Evolutionary conservation across 495 filamentous ascomycete species (phyloP).

Genomic region (Xylaria scruposa): DNA sequence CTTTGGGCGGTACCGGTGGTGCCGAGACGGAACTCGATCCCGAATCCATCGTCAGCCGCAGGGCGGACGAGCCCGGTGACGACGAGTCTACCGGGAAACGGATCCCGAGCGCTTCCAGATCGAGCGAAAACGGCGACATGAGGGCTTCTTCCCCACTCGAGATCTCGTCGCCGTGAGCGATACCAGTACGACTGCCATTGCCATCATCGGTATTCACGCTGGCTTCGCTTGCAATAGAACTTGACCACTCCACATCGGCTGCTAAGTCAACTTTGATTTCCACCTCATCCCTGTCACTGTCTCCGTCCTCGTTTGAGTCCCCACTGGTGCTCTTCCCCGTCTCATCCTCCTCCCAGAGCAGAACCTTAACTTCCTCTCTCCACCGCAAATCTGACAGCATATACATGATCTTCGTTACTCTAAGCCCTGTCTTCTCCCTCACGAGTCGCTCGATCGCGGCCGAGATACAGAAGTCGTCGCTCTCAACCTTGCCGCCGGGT

Average conservation of each 20-base stretch:
- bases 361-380: slow-evolving; percentile 29
- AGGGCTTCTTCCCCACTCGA: background rate
- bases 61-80: background rate
- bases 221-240: background rate
- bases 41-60: background rate
- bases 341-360: slow-evolving; percentile 33
- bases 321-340: background rate
- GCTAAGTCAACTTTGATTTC: background rate
- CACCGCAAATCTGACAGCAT: slow-evolving; percentile 33
- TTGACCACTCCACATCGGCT: background rate
- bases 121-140: background rate
- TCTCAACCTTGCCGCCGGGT: slow-evolving; percentile 35
- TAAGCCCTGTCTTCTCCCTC: slow-evolving; percentile 33
- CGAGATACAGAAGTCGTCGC: slow-evolving; percentile 38
- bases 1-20: slow-evolving; percentile 12
- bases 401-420: slow-evolving; percentile 33
- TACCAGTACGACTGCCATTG: background rate
- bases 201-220: background rate
- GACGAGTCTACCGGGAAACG: background rate
- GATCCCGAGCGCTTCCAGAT: slow-evolving; percentile 1
- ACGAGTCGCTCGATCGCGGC: slow-evolving; percentile 35
- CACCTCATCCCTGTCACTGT: background rate
- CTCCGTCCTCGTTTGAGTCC: background rate
- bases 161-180: background rate
- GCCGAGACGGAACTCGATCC: background rate